These are phyloP conservation scores for Rhododendron mucronatum DNA, from an alignment of 148 eudicot species.

Conservation along the genomic window DNA sequence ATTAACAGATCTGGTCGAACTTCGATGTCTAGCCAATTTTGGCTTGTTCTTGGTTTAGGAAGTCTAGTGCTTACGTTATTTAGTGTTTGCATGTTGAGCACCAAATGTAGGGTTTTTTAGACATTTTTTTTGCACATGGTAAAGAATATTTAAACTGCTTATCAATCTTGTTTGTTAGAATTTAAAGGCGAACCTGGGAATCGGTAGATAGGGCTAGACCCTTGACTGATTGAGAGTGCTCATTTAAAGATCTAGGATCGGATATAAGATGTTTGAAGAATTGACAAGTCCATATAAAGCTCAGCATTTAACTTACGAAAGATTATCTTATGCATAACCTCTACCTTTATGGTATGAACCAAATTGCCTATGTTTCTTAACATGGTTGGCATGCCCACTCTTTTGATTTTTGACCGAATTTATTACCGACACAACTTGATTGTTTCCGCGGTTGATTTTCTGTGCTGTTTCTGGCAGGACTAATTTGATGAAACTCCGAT, in stretches of 20 bases:
- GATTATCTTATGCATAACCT: not conserved
- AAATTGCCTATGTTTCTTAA: not conserved
- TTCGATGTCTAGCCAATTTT: not conserved
- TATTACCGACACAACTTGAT: not conserved
- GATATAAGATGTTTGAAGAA: slow-evolving; percentile 5
- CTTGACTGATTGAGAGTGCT: not conserved
- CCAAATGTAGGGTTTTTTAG: too few species aligned
- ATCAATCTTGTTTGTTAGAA: not conserved
- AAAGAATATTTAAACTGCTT: not conserved
- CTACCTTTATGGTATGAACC: slow-evolving; percentile 1
- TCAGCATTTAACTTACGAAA: not conserved
- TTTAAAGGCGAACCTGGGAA: not conserved
- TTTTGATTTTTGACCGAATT: not conserved
- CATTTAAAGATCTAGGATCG: not conserved
- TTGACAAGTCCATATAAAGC: not conserved
- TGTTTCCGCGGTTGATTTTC: not conserved
- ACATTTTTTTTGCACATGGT: too few species aligned
- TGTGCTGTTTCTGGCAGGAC: slow-evolving; percentile 47
- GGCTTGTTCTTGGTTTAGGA: not conserved
- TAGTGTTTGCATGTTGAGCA: not conserved
- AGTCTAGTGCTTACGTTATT: not conserved
- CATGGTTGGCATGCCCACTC: not conserved
- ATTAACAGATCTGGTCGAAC: not conserved
- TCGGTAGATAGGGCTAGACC: not conserved
- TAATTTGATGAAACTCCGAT: slow-evolving; percentile 96